These are phyloP conservation scores for Podospora pseudopauciseta DNA, from an alignment of 495 filamentous ascomycete species.

Conservation along the genomic window DNA sequence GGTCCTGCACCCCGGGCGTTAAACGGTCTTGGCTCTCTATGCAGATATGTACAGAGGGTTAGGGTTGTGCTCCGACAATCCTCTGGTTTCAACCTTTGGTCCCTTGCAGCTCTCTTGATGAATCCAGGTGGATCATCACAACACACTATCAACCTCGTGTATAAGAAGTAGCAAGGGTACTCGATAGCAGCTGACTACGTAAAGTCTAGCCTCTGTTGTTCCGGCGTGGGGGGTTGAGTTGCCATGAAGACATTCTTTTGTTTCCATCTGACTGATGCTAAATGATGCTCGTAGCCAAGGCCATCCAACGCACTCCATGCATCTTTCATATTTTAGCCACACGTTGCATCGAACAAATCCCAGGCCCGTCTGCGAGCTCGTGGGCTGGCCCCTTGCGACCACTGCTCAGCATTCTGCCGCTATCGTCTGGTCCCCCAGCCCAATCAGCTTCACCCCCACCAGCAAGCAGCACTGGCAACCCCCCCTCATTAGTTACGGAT, in stretches of 20 bases:
- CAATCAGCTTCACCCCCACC: conserved; percentile 4
- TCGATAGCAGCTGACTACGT: not conserved
- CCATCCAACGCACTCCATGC: not conserved
- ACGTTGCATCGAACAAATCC: conserved; percentile 27
- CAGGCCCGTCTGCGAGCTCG: conserved; percentile 21
- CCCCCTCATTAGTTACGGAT: not conserved
- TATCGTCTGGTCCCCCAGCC: conserved; percentile 14
- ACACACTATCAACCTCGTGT: not conserved
- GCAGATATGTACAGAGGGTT: not conserved
- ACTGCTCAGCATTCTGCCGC: conserved; percentile 20
- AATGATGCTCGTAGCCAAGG: not conserved
- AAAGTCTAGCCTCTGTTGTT: not conserved
- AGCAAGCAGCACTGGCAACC: not conserved
- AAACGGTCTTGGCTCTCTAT: not conserved
- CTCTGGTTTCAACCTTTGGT: not conserved
- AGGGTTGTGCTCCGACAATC: not conserved
- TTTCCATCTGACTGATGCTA: not conserved
- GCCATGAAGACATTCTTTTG: not conserved
- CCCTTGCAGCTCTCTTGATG: not conserved
- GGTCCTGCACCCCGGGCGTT: too few species aligned
- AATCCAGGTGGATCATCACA: too few species aligned
- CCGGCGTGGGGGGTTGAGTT: not conserved
- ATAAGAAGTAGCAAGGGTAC: not conserved
- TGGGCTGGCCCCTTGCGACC: conserved; percentile 22
- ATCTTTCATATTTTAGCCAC: conserved; percentile 14